phyloP scores from a whole-genome alignment of 352 stramenopile genomes.

The Globisporangium mamillatum region DNA sequence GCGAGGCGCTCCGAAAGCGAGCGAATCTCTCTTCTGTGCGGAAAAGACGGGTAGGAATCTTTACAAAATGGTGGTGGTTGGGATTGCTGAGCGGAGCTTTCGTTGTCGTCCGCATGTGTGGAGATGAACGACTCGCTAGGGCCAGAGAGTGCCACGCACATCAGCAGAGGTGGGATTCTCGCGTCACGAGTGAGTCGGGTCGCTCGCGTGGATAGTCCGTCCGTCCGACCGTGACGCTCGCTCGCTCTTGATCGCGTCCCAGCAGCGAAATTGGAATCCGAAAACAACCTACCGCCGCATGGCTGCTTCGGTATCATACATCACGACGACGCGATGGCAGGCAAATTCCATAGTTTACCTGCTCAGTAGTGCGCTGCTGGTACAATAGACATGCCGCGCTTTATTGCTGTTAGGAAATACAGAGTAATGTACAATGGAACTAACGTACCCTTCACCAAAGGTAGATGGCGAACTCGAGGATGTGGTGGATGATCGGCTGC shows the following conservation, averaged over 20 bases:
- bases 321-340: background rate
- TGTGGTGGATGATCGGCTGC: conserved; percentile 37
- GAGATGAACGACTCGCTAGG: background rate
- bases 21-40: no score
- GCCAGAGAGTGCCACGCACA: background rate
- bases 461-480: conserved; percentile 59
- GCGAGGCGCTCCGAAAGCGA: no score
- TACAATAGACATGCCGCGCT: no score
- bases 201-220: background rate
- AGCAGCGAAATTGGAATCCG: background rate
- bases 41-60: background rate
- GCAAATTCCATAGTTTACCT: no score
- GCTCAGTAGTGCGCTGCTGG: no score
- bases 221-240: background rate
- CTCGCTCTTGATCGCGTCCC: background rate
- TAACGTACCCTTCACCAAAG: conserved; percentile 33
- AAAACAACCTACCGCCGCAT: background rate
- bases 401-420: background rate
- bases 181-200: background rate
- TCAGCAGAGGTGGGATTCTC: background rate
- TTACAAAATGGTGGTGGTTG: background rate
- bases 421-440: background rate
- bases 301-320: background rate
- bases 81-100: background rate
- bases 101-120: background rate